These are phyloP conservation scores for Sonneratia alba DNA, from an alignment of 345 rosid genomes.

Conservation along the genomic window DNA sequence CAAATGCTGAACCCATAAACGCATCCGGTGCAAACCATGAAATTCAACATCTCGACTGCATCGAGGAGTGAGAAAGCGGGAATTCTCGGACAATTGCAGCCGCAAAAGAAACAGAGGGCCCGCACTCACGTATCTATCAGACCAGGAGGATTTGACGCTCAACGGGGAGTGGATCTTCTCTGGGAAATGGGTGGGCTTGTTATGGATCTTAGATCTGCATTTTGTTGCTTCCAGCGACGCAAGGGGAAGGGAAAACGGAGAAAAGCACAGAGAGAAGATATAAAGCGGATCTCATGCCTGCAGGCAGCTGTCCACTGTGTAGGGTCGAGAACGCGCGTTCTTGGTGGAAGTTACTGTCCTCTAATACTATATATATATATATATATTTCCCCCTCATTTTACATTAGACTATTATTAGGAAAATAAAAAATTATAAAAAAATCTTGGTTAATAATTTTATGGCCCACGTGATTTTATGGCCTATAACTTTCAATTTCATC, in stretches of 20 bases:
- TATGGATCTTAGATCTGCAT: conserved; percentile 6
- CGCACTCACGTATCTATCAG: neutral
- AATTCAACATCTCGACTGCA: neutral
- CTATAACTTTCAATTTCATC: too few relatives aligned
- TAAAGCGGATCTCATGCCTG: too few relatives aligned
- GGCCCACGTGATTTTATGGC: too few relatives aligned
- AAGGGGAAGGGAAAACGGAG: neutral
- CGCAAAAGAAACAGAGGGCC: neutral
- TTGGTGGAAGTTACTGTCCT: too few relatives aligned
- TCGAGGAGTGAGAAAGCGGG: neutral
- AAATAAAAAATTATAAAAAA: too few relatives aligned
- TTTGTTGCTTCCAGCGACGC: neutral
- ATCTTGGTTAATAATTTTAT: too few relatives aligned
- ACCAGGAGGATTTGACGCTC: neutral
- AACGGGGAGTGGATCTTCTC: neutral
- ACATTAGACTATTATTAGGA: too few relatives aligned
- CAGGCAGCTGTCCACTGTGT: too few relatives aligned
- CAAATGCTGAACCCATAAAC: neutral
- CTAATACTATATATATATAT: too few relatives aligned
- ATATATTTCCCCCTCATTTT: too few relatives aligned
- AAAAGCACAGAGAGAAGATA: neutral
- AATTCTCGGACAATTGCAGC: neutral
- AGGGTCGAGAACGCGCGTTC: too few relatives aligned
- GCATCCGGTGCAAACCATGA: neutral
- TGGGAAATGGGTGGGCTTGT: neutral